A percentile compares a stretch with the other conserved stretches of the same genome.
phyloP scores from a whole-genome alignment of 441 rosid species.

The Erodium texanum region DNA sequence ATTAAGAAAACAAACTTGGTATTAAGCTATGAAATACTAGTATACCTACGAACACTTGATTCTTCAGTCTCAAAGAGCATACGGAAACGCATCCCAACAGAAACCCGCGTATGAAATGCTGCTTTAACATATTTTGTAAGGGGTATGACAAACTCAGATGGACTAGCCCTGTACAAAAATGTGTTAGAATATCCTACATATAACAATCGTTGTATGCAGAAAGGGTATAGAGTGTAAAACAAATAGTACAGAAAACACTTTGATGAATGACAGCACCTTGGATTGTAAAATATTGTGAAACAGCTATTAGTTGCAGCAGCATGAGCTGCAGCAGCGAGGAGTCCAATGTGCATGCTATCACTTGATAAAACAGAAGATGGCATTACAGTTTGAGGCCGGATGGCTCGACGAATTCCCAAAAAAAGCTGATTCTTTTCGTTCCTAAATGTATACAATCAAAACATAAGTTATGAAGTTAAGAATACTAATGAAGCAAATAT shows the following conservation, averaged over 20 bases:
- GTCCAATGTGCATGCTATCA: constrained; percentile 98
- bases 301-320: constrained; percentile 96
- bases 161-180: constrained; percentile 71
- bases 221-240: background rate
- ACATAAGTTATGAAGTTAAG: too few relatives aligned
- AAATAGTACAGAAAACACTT: background rate
- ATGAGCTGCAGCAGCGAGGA: constrained; percentile 98
- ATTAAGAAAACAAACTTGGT: background rate
- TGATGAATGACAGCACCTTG: constrained; percentile 44
- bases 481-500: background rate
- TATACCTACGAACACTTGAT: constrained; percentile 94
- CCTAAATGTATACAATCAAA: constrained; percentile 30
- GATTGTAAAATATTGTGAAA: constrained; percentile 90
- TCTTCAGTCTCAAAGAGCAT: constrained; percentile 99
- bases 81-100: constrained; percentile 99
- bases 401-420: constrained; percentile 89
- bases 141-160: constrained; percentile 91
- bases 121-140: constrained; percentile 84
- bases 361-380: constrained; percentile 96
- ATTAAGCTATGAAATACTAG: constrained; percentile 8
- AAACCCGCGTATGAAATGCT: constrained; percentile 86
- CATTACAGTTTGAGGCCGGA: constrained; percentile 89
- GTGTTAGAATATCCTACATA: background rate
- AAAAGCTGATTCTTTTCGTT: constrained; percentile 89
- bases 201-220: background rate